These are phyloP conservation scores for Mayamaea pseudoterrestris DNA, from an alignment of 108 stramenopile genomes.

Conservation along the genomic window DNA sequence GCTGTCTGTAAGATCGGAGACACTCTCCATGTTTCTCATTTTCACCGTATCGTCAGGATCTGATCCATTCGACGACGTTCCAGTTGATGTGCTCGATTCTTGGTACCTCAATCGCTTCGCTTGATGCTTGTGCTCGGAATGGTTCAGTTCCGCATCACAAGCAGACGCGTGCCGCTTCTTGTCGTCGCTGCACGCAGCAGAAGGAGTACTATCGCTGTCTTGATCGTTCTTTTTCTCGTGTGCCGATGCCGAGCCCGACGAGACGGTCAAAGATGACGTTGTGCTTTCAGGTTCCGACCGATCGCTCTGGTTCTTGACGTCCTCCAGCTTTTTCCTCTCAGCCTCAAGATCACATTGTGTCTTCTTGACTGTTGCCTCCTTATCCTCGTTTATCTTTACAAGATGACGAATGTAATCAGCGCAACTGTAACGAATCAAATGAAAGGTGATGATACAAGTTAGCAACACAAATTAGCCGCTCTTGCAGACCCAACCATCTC, in stretches of 20 bases:
- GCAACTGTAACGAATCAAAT: no score
- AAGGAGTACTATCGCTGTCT: conserved; percentile 1
- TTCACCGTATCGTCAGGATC: no score
- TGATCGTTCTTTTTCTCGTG: conserved; percentile 6
- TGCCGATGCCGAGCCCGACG: conserved; percentile 6
- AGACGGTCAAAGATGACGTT: conserved; percentile 43
- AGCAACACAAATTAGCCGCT: neutral
- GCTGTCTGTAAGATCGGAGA: conserved; percentile 66
- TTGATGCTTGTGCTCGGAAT: no score
- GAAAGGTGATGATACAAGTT: no score
- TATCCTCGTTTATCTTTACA: conserved; percentile 40
- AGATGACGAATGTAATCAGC: conserved; percentile 62
- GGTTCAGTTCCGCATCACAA: no score
- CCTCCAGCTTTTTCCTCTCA: conserved; percentile 30
- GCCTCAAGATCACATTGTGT: conserved; percentile 35
- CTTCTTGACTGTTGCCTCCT: conserved; percentile 43
- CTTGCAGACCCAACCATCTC: no score
- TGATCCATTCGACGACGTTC: no score
- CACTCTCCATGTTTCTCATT: conserved; percentile 30
- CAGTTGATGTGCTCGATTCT: no score
- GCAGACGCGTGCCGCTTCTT: no score
- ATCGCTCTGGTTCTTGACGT: conserved; percentile 44
- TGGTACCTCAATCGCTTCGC: no score
- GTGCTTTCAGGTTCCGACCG: conserved; percentile 60
- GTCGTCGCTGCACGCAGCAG: no score